phyloP scores from a whole-genome alignment of 495 filamentous ascomycete species.

The Parathielavia appendiculata region DNA sequence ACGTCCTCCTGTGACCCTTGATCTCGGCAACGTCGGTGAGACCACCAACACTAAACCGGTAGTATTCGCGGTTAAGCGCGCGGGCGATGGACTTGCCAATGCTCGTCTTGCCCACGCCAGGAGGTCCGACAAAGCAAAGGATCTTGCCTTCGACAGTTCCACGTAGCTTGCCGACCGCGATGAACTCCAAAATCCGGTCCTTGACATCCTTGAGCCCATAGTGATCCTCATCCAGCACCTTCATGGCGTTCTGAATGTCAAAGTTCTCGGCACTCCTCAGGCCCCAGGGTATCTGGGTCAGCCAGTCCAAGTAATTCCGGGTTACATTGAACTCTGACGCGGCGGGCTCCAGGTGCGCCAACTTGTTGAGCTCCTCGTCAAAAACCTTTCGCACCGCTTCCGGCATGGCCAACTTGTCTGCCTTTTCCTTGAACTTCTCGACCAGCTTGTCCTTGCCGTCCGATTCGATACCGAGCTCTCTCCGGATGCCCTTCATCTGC shows the following conservation, averaged over 20 bases:
- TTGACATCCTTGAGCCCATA: slow-evolving; percentile 98
- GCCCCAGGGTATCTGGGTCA: slow-evolving; percentile 98
- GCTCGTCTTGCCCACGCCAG: slow-evolving; percentile 93
- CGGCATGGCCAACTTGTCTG: slow-evolving; percentile 90
- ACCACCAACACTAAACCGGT: slow-evolving; percentile 95
- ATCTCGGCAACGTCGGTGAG: slow-evolving; percentile 99
- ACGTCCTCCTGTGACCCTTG: slow-evolving; percentile 95
- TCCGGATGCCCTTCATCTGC: slow-evolving; percentile 98
- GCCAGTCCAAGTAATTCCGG: slow-evolving; percentile 98
- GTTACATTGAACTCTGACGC: slow-evolving; percentile 99
- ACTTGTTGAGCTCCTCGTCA: slow-evolving; percentile 95
- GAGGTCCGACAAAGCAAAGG: slow-evolving; percentile 93
- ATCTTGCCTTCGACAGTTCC: slow-evolving; percentile 99
- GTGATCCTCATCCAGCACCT: slow-evolving; percentile 93
- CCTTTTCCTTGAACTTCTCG: slow-evolving; percentile 95
- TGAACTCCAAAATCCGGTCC: slow-evolving; percentile 97
- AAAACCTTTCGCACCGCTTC: slow-evolving; percentile 95
- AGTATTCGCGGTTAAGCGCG: slow-evolving; percentile 91
- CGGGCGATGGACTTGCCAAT: slow-evolving; percentile 97
- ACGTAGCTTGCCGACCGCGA: slow-evolving; percentile 94
- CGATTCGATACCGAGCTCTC: slow-evolving; percentile 92
- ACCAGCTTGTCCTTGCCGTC: slow-evolving; percentile 98
- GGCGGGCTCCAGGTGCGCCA: slow-evolving; percentile 88
- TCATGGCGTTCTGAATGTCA: slow-evolving; percentile 82
- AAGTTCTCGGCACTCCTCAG: slow-evolving; percentile 96